Evolutionary conservation across 768 basidiomycete species (phyloP).

Genomic region (Sutorius australiensis): DNA sequence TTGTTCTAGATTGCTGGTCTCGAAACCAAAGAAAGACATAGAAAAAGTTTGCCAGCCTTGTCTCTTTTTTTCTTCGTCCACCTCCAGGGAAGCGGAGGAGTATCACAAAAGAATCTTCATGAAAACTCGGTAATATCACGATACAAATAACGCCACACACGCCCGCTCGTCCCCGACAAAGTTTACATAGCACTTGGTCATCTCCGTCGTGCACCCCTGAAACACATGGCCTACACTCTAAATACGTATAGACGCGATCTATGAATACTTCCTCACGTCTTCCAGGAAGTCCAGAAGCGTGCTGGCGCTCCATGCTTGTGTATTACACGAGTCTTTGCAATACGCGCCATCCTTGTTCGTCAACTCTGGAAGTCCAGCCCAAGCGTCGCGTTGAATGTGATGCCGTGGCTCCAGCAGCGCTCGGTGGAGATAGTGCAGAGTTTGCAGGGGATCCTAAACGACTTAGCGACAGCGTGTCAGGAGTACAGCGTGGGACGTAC

Average conservation of each 20-base stretch:
- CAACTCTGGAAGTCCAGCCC: conserved; percentile 92
- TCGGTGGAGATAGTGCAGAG: conserved; percentile 76
- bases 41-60: conserved; percentile 5
- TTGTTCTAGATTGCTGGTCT: conserved; percentile 58
- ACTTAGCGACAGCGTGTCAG: neutral
- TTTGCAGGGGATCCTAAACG: conserved; percentile 61
- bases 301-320: conserved; percentile 96
- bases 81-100: conserved; percentile 16
- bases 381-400: conserved; percentile 76
- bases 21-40: conserved; percentile 86
- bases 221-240: neutral
- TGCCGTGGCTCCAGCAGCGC: conserved; percentile 65
- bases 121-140: conserved; percentile 14
- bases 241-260: neutral
- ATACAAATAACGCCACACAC: conserved; percentile 29
- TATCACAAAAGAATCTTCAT: conserved; percentile 1
- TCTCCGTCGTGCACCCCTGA: conserved; percentile 7
- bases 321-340: conserved; percentile 85
- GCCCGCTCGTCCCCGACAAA: neutral
- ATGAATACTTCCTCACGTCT: conserved; percentile 41
- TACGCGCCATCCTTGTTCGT: conserved; percentile 81
- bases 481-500: conserved; percentile 40
- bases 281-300: conserved; percentile 88
- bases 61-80: conserved; percentile 15
- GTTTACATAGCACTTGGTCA: too few species aligned